Conservation (phyloP, 441 rosid genomes). For the Flueggea neowawraea region DNA sequence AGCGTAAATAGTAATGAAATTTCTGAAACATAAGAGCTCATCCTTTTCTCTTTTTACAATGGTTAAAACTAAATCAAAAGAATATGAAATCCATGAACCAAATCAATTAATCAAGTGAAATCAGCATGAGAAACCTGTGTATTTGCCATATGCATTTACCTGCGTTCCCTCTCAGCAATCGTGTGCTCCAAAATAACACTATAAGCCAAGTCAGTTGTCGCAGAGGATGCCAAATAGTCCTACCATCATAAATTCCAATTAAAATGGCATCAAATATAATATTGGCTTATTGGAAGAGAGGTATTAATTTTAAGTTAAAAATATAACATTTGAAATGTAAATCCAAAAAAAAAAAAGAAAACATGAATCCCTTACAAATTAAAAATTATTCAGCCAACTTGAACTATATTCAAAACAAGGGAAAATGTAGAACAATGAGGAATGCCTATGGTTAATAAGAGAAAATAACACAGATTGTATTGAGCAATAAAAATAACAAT, state of each 20-base stretch:
- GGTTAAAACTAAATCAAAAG: neutral
- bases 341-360: no score
- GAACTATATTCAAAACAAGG: no score
- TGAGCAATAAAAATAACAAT: no score
- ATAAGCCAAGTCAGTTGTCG: conserved; percentile 86
- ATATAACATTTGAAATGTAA: no score
- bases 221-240: conserved; percentile 86
- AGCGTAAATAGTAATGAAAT: neutral
- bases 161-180: conserved; percentile 95
- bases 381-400: no score
- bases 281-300: no score
- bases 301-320: no score
- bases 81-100: neutral
- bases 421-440: no score
- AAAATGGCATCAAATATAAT: no score
- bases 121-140: neutral
- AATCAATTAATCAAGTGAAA: neutral
- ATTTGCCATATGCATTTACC: conserved; percentile 38
- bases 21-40: neutral
- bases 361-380: no score
- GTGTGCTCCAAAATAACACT: conserved; percentile 92
- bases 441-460: no score
- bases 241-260: conserved; percentile 33
- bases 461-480: no score
- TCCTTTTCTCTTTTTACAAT: neutral